Evolutionary conservation across 257 asterid species (phyloP).

Genomic region (Knoxia roxburghii): DNA sequence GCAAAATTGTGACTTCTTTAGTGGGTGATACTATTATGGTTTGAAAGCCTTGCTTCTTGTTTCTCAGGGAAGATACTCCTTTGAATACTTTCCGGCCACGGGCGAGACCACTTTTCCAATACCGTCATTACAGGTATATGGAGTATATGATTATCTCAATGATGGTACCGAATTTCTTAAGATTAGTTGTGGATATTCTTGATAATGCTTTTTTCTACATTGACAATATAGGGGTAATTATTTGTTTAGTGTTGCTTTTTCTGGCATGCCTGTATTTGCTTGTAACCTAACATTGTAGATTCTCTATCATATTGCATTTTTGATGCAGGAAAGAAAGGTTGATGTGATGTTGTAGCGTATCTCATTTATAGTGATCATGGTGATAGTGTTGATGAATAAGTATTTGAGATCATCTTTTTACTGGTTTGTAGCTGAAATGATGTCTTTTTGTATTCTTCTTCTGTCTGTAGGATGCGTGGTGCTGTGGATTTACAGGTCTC

Average conservation of each 20-base stretch:
- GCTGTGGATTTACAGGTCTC: background rate
- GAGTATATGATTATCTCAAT: background rate
- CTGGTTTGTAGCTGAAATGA: background rate
- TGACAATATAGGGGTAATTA: background rate
- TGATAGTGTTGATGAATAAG: background rate
- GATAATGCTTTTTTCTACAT: background rate
- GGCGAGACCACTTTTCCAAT: conserved; percentile 89
- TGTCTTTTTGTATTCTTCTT: background rate
- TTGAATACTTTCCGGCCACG: conserved; percentile 89
- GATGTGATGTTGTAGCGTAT: background rate
- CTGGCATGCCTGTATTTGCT: background rate
- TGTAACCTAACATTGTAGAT: too few species aligned
- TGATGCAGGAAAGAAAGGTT: background rate
- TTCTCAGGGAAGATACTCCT: conserved; percentile 89
- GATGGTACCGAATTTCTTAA: background rate
- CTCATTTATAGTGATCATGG: background rate
- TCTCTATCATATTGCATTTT: background rate
- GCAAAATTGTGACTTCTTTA: background rate
- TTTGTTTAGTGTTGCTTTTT: background rate
- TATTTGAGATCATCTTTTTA: background rate
- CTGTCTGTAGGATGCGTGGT: too few species aligned
- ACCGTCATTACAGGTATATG: conserved; percentile 95
- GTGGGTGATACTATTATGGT: conserved; percentile 1
- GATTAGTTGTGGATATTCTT: background rate
- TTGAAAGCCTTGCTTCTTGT: conserved; percentile 17